Evolutionary conservation across 139 green algal genomes (phyloP), one percentile per base, ranked within the genome.

Genomic region (Bryopsis sp.): DNA sequence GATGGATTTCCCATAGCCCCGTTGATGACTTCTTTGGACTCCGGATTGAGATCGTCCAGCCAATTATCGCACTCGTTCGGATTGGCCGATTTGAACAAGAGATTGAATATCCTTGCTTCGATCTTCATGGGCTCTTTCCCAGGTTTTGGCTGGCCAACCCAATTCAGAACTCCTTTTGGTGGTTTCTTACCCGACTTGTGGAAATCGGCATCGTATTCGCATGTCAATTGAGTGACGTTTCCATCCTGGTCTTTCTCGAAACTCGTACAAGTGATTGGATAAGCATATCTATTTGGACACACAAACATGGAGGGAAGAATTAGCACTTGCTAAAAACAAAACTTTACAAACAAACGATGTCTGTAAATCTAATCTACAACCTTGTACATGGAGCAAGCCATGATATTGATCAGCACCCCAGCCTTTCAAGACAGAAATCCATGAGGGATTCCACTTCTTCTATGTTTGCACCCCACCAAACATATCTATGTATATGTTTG

Each of bases 121-220:
- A 69, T 69, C 22, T 35, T 50, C 0, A 32, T 72, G 28, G 82
- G 70, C 2, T 89, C 88, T 66, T 78, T 26, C 0, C 87, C 90
- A 0, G 88, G 81, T 36, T 22, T 38, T 1, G 90, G 84, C 80
- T 95, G 78, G 3, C 74, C 84, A 29, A 97, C 90, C 94, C 94
- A 99, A 79, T 97, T 95, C 59, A 99, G 80, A 38, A 97, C 89
- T 5, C 94, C 94, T 84, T 97, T 97, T 43, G 92, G 89, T 6
- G 88, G 84, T 77, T 93, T 94, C 15, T 78, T 77, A 4, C 77
- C 74, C 5, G 76, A 72, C 36, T 3, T 64, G 35, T 58, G 69
- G 35, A 66, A 65, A 4, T 54, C 50, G 24, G 68, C 28, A 43
- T 65, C 66, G 7, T 68, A 47, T 7, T 46, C 22, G 6, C 43